Evolutionary conservation across 2,329 filamentous ascomycete genomes (phyloP).

Genomic region (Trichophyton benhamiae): DNA sequence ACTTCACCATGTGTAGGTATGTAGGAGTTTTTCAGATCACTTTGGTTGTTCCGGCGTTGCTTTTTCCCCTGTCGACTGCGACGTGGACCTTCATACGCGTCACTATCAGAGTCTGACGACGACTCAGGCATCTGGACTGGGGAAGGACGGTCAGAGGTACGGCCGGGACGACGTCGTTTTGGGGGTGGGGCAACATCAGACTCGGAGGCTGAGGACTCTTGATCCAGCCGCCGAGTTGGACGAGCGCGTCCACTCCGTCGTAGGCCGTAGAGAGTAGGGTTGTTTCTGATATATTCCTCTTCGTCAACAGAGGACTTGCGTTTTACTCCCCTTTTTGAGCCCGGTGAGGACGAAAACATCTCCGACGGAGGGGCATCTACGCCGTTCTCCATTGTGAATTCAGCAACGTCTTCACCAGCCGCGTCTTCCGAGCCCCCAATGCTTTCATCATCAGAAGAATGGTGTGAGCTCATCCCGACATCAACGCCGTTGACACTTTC

Average conservation of each 20-base stretch:
- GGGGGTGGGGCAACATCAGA: slow-evolving; percentile 50
- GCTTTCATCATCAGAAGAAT: slow-evolving; percentile 38
- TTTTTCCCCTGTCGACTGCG: slow-evolving; percentile 57
- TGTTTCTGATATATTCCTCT: slow-evolving; percentile 74
- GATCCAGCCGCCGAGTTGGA: slow-evolving; percentile 49
- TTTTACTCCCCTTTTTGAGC: slow-evolving; percentile 58
- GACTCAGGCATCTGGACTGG: slow-evolving; percentile 44
- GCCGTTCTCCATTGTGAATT: slow-evolving; percentile 58
- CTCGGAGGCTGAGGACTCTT: slow-evolving; percentile 53
- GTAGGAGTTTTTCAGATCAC: slow-evolving; percentile 47
- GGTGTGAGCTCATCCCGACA: slow-evolving; percentile 27
- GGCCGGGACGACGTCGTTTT: slow-evolving; percentile 37
- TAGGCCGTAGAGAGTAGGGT: slow-evolving; percentile 89
- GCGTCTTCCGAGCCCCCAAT: slow-evolving; percentile 42
- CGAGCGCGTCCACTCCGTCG: slow-evolving; percentile 69
- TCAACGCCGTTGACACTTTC: slow-evolving; percentile 2
- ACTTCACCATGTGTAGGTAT: slow-evolving; percentile 63
- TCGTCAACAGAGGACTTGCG: slow-evolving; percentile 60
- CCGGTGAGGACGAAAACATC: slow-evolving; percentile 30
- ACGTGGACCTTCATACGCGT: slow-evolving; percentile 66
- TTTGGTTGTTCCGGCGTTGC: slow-evolving; percentile 57
- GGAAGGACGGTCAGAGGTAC: slow-evolving; percentile 35
- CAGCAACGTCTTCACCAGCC: slow-evolving; percentile 43
- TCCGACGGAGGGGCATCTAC: slow-evolving; percentile 3
- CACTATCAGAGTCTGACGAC: slow-evolving; percentile 52